These are phyloP conservation scores for Kodamaea anthophila DNA, from an alignment of 1,139 yeast species.

Conservation along the genomic window DNA sequence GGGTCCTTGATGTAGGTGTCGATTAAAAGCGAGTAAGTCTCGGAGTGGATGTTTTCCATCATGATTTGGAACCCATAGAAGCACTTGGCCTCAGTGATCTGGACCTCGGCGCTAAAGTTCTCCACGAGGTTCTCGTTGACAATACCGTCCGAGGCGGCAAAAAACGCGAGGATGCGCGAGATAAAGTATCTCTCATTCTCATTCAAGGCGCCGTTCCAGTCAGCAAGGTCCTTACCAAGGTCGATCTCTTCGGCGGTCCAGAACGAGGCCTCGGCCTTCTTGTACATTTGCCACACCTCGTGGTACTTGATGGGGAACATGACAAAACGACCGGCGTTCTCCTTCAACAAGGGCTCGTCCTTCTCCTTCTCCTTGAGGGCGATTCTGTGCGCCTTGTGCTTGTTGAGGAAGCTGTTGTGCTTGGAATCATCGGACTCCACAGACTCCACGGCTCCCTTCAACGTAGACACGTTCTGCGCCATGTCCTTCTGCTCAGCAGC, in stretches of 20 bases:
- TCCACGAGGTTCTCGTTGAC: conserved; percentile 96
- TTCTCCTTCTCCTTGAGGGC: conserved; percentile 67
- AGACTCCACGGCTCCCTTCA: conserved; percentile 16
- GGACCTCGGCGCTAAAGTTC: conserved; percentile 95
- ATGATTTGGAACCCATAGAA: conserved; percentile 98
- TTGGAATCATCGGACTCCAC: conserved; percentile 14
- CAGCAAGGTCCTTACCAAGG: conserved; percentile 80
- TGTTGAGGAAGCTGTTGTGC: conserved; percentile 51
- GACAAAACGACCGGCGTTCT: conserved; percentile 87
- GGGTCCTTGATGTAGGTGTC: conserved; percentile 96
- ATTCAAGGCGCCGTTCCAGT: conserved; percentile 81
- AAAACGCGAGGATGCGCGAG: conserved; percentile 92
- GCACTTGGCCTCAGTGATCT: conserved; percentile 95
- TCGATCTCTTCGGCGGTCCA: conserved; percentile 99
- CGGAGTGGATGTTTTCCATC: conserved; percentile 99
- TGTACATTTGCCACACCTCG: conserved; percentile 98
- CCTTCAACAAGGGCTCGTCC: conserved; percentile 83
- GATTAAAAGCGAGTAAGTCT: conserved; percentile 89
- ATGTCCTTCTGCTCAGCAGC: conserved; percentile 40
- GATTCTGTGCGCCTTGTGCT: conserved; percentile 67
- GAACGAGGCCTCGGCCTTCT: conserved; percentile 97
- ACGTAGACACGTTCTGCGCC: conserved; percentile 23
- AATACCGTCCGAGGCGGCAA: conserved; percentile 97
- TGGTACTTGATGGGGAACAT: conserved; percentile 96
- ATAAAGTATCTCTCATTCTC: conserved; percentile 89